Evolutionary conservation across 192 early-diverging fungal genomes (phyloP).

Genomic region (Coemansia sp.): DNA sequence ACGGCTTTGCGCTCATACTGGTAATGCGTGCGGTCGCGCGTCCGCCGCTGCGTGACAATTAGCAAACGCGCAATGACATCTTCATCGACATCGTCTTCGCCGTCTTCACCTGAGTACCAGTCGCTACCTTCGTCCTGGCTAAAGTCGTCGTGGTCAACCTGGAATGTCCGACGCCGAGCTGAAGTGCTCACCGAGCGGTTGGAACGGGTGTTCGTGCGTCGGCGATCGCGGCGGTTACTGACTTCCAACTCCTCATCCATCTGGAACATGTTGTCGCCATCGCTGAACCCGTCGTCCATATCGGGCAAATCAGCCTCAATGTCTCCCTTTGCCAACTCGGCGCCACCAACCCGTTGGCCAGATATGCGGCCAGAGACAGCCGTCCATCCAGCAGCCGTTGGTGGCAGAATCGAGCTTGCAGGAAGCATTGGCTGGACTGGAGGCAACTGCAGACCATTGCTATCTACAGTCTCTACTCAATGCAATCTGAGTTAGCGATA

Average conservation of each 20-base stretch:
- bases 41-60: constrained; percentile 85
- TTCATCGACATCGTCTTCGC: constrained; percentile 86
- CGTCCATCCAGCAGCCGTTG: constrained; percentile 28
- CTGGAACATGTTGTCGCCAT: constrained; percentile 64
- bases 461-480: constrained; percentile 10
- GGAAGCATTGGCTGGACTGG: constrained; percentile 34
- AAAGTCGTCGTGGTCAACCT: constrained; percentile 37
- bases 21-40: constrained; percentile 66
- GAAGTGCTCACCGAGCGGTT: constrained; percentile 26
- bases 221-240: constrained; percentile 30
- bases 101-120: constrained; percentile 61
- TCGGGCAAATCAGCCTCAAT: neutral
- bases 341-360: constrained; percentile 5
- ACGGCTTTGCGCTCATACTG: constrained; percentile 76
- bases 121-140: constrained; percentile 60
- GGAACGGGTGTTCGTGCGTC: constrained; percentile 14
- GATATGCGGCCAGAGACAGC: constrained; percentile 29
- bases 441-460: constrained; percentile 11
- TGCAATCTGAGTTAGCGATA: neutral
- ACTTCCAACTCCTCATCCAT: constrained; percentile 79
- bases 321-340: neutral
- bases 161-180: constrained; percentile 29
- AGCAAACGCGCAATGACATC: constrained; percentile 83
- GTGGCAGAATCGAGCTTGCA: constrained; percentile 12
- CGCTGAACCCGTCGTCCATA: constrained; percentile 57